Percentiles rank a stretch among this genome's conserved stretches.
Conservation (phyloP, 2,329 filamentous ascomycete genomes). For the Ophiostoma himal-ulmi region DNA sequence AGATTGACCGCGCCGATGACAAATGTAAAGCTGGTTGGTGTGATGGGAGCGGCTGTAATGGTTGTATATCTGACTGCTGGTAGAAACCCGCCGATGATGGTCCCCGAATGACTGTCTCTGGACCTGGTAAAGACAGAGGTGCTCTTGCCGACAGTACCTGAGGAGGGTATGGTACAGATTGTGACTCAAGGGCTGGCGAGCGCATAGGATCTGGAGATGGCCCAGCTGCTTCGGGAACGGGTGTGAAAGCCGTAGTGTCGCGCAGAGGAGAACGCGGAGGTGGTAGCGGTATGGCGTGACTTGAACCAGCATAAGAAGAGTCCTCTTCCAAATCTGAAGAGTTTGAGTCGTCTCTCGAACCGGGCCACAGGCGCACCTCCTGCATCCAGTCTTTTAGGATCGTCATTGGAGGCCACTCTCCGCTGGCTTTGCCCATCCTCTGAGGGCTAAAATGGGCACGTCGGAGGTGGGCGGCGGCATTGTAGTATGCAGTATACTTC, state of each 20-base stretch:
- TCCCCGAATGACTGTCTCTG: neutral
- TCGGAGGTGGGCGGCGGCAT: conserved; percentile 83
- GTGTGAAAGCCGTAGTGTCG: neutral
- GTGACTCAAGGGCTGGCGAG: neutral
- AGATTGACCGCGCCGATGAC: neutral
- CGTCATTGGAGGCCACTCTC: conserved; percentile 51
- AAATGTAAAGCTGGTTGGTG: neutral
- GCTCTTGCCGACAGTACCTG: neutral
- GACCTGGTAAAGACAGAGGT: neutral
- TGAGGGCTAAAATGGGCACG: conserved; percentile 77
- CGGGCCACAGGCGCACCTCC: conserved; percentile 49
- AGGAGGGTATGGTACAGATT: neutral
- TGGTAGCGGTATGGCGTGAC: neutral
- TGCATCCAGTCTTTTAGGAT: conserved; percentile 57
- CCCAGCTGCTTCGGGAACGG: neutral
- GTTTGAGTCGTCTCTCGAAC: conserved; percentile 41
- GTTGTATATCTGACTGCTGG: neutral
- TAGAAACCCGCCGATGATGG: neutral
- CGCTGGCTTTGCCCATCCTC: conserved; percentile 50
- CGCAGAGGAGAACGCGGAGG: neutral
- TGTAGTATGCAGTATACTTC: conserved; percentile 87
- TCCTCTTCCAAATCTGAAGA: conserved; percentile 47
- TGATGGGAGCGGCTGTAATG: neutral
- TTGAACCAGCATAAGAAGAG: neutral
- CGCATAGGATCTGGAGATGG: neutral